Base-by-base conservation (phyloP, 768 basidiomycete genomes). In the Phaffia australis region DNA sequence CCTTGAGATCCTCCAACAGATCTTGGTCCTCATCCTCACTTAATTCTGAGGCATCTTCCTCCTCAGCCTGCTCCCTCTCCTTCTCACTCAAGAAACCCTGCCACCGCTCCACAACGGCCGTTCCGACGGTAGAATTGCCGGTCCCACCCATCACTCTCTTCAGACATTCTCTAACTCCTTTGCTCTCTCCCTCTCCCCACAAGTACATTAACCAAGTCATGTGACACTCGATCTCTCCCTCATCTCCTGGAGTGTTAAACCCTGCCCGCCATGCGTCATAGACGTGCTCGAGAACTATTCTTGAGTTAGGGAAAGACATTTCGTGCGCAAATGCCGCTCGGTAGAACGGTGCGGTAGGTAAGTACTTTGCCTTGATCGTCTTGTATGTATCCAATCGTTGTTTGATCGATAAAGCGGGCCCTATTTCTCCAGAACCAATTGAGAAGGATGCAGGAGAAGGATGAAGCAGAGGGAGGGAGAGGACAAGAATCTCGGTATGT, bases 311-410 rank as follows among this genome's bases (percentile, higher is more conserved):
- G 15, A 69, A 58, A 19, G 60, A 54, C 9, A 42, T 57, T 56
- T 69, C 63, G 56, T 69, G 67, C n/a, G 55, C 49, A 63, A 69
- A 69, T 0, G 63, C 62, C 18, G 59, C 55, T 50, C 27, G 51
- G 67, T 63, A 69, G 67, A 69, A 69, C 35, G 63, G 57, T 4
- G 62, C 27, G 11, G 67, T 69, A 7, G 67, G 67, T 1, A 67
- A 60, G 51, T 64, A 69, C 47, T 25, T 23, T 27, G 49, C 60
- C 29, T 60, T 46, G 30, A 67, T 46, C 15, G 50, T 29, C 18
- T 27, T 50, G 55, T 62, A 57, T 19, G 62, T 60, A 1, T 47
- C 50, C 19, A 64, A 42, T 2, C 63, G 56, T 3, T 58, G 25
- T 42, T 42, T 42, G 35, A 42, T 42, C 35, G 35, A 42, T 42